Conservation (phyloP, 768 basidiomycete species). For the Coprinopsis sp. region DNA sequence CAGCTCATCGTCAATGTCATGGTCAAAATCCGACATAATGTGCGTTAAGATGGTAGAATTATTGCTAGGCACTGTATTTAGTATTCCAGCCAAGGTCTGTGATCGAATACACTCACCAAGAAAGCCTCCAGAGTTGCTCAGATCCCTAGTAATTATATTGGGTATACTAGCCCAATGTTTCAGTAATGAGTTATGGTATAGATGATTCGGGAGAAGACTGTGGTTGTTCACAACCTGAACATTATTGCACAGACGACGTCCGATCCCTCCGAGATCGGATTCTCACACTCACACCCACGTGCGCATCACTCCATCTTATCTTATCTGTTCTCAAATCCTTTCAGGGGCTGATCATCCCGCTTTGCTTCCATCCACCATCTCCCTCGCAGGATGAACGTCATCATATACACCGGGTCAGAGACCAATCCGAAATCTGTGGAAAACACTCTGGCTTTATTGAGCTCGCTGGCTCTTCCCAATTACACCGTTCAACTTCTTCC, state of each 20-base stretch:
- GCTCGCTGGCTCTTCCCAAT: slow-evolving; percentile 8
- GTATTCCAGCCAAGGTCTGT: neutral
- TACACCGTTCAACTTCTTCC: slow-evolving; percentile 13
- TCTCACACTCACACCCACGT: neutral
- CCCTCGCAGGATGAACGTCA: slow-evolving; percentile 12
- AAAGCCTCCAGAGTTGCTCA: no score
- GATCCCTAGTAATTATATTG: no score
- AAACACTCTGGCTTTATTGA: slow-evolving; percentile 10
- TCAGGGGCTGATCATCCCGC: no score
- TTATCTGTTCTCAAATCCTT: neutral
- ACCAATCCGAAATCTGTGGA: slow-evolving; percentile 12
- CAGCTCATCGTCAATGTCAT: slow-evolving; percentile 64
- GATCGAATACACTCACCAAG: no score
- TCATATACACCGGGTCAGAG: slow-evolving; percentile 16
- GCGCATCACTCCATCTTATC: neutral
- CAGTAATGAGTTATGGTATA: neutral
- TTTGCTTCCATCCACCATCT: neutral
- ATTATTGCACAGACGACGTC: no score
- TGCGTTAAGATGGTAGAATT: no score
- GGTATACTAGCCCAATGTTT: no score
- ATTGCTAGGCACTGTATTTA: no score
- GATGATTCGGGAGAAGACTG: no score
- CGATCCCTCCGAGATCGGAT: neutral
- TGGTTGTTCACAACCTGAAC: no score
- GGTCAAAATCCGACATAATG: slow-evolving; percentile 45